phyloP scores from a whole-genome alignment of 176 grass and related monocot species.

The Carex myosuroides region DNA sequence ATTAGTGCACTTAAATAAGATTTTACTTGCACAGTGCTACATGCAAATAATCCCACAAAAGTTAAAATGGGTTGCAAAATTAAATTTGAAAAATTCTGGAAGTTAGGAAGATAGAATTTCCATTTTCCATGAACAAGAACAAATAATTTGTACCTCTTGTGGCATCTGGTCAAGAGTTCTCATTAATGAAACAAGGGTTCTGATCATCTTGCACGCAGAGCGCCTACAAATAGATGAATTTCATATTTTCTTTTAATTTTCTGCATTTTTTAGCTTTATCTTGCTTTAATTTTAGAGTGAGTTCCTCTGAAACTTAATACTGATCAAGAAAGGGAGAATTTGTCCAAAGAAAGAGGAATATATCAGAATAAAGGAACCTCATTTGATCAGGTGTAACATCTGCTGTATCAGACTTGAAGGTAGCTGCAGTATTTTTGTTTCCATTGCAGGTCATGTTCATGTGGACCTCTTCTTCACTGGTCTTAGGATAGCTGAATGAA shows the following conservation, averaged over 20 bases:
- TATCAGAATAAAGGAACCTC: slow-evolving; percentile 44
- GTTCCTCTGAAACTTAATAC: neutral
- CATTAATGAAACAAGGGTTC: slow-evolving; percentile 94
- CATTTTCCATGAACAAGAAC: neutral
- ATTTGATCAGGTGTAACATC: slow-evolving; percentile 95
- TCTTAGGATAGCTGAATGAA: slow-evolving; percentile 81
- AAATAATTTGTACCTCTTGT: slow-evolving; percentile 49
- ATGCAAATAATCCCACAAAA: neutral
- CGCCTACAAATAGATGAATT: slow-evolving; percentile 39
- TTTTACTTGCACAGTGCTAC: neutral
- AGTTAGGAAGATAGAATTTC: neutral
- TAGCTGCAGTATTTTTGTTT: slow-evolving; percentile 59
- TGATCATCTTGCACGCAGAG: slow-evolving; percentile 97
- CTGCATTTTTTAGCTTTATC: neutral
- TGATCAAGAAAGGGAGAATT: neutral
- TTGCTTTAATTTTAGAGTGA: neutral
- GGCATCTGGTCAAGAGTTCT: slow-evolving; percentile 98
- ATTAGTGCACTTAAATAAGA: neutral
- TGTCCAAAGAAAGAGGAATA: slow-evolving; percentile 16
- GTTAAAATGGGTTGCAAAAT: neutral
- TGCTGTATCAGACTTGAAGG: slow-evolving; percentile 60
- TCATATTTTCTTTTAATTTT: neutral
- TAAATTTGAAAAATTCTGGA: neutral
- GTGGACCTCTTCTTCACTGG: slow-evolving; percentile 55
- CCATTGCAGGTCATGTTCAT: slow-evolving; percentile 90